Evolutionary conservation across 805 yeast species (phyloP).

Genomic region (Candida montana): DNA sequence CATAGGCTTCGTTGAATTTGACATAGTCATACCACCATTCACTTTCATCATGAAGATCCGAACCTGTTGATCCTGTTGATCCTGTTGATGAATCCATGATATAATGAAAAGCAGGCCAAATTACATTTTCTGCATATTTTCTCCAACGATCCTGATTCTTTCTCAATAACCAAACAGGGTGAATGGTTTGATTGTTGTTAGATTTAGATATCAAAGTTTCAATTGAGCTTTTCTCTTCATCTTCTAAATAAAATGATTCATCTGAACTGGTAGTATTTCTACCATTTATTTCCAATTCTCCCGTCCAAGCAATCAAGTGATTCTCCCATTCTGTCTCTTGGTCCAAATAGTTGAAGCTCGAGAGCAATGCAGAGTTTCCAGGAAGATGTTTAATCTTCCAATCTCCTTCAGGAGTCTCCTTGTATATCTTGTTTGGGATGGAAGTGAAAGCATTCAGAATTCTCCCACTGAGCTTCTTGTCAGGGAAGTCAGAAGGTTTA

Average conservation of each 20-base stretch:
- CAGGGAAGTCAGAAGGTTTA: conserved; percentile 21
- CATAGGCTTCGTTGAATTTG: conserved; percentile 84
- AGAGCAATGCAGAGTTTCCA: conserved; percentile 81
- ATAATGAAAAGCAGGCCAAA: conserved; percentile 96
- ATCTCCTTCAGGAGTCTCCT: conserved; percentile 30
- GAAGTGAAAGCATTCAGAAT: conserved; percentile 62
- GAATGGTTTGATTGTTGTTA: conserved; percentile 48
- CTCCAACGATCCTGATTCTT: conserved; percentile 83
- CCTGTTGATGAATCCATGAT: conserved; percentile 65
- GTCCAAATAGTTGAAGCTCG: conserved; percentile 61
- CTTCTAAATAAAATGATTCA: conserved; percentile 58
- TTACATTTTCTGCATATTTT: conserved; percentile 77
- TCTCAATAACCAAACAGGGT: conserved; percentile 85
- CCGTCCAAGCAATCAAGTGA: conserved; percentile 91
- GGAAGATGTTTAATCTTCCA: conserved; percentile 53
- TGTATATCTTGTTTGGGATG: conserved; percentile 58
- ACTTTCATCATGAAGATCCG: conserved; percentile 60
- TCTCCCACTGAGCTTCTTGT: conserved; percentile 42
- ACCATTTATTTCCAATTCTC: conserved; percentile 50
- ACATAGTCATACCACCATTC: conserved; percentile 89
- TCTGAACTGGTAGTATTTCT: conserved; percentile 23
- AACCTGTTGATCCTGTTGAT: conserved; percentile 38
- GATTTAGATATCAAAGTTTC: conserved; percentile 43
- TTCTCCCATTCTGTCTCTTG: conserved; percentile 80
- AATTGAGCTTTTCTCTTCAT: conserved; percentile 46